Conservation (phyloP, 2,329 filamentous ascomycete species). For the Parastagonospora nodorum region DNA sequence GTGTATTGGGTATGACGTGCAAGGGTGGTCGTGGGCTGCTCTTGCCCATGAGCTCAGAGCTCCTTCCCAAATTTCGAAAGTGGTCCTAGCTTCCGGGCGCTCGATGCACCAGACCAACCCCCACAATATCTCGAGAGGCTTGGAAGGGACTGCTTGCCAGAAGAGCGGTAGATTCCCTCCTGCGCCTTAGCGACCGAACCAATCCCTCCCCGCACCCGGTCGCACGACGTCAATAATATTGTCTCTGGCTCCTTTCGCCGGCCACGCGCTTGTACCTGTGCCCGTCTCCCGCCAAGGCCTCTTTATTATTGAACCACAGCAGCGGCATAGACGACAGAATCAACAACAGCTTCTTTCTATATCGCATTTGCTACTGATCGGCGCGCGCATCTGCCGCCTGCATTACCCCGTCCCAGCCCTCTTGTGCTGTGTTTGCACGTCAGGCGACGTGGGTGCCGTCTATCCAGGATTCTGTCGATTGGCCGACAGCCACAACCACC, state of each 20-base stretch:
- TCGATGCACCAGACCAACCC: neutral
- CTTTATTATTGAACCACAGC: conserved; percentile 27
- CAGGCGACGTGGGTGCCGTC: conserved; percentile 31
- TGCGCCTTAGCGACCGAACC: neutral
- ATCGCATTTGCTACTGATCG: conserved; percentile 11
- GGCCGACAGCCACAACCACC: conserved; percentile 29
- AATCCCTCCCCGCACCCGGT: conserved; percentile 2
- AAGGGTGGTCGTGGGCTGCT: conserved; percentile 5
- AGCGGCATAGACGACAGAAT: conserved; percentile 7
- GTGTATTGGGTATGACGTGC: conserved; percentile 4
- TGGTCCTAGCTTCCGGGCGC: conserved; percentile 1
- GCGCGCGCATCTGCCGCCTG: conserved; percentile 10
- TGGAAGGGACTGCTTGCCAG: conserved; percentile 7
- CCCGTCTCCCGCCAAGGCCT: conserved; percentile 25
- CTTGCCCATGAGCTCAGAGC: conserved; percentile 13
- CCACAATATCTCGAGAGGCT: neutral
- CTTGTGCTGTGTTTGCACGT: conserved; percentile 18
- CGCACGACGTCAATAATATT: conserved; percentile 15
- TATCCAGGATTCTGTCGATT: conserved; percentile 25
- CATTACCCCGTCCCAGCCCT: conserved; percentile 2
- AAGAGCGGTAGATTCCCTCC: neutral
- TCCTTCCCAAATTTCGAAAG: conserved; percentile 31
- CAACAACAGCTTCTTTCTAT: conserved; percentile 4
- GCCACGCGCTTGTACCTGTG: conserved; percentile 19
- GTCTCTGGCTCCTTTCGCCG: conserved; percentile 9